phyloP scores from a whole-genome alignment of 305 asterid species.

The Ajuga reptans region DNA sequence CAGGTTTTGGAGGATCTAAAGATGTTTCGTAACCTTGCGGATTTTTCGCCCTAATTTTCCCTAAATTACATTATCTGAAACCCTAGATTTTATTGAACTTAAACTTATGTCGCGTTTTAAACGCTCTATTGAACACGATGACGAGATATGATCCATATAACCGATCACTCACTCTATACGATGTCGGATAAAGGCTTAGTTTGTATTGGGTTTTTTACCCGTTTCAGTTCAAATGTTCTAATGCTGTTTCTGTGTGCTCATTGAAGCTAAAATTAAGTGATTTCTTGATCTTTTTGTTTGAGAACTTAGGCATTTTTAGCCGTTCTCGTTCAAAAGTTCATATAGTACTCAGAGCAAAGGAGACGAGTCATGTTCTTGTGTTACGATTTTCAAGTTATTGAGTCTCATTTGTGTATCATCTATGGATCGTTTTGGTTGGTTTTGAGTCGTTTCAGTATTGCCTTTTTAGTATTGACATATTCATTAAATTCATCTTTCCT shows the following conservation, averaged over 20 bases:
- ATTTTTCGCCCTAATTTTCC: not conserved
- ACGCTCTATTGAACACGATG: not conserved
- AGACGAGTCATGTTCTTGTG: too few species aligned
- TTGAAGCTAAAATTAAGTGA: not conserved
- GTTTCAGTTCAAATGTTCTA: not conserved
- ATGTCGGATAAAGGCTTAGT: not conserved
- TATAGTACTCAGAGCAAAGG: too few species aligned
- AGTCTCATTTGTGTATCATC: not conserved
- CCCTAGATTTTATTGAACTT: not conserved
- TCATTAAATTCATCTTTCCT: not conserved
- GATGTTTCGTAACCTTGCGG: too few species aligned
- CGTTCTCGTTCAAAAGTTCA: too few species aligned
- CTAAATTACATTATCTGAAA: not conserved
- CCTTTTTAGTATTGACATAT: too few species aligned
- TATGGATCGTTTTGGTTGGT: not conserved
- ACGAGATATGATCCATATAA: not conserved
- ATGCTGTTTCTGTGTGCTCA: not conserved
- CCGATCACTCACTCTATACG: not conserved
- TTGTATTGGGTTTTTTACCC: not conserved
- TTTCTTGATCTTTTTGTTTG: not conserved
- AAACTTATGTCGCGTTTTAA: not conserved
- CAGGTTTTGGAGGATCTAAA: conserved; percentile 4
- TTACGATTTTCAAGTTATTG: too few species aligned
- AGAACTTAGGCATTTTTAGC: too few species aligned
- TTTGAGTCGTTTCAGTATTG: not conserved